Conservation (phyloP, 1,284 basidiomycete species). For the Ganoderma sinense region DNA sequence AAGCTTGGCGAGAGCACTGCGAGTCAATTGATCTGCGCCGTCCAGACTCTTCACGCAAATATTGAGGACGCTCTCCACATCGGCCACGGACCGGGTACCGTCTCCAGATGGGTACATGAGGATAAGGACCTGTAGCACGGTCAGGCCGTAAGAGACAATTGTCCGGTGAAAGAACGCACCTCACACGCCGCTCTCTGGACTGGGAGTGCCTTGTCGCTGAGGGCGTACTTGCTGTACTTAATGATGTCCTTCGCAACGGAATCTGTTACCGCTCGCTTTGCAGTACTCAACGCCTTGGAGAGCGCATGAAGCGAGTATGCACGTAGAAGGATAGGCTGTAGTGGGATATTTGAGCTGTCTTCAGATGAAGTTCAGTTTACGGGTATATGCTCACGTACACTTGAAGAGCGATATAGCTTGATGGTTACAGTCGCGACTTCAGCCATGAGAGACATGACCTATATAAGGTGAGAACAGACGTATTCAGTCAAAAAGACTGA, state of each 20-base stretch:
- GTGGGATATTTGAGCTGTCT: not conserved
- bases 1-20: slow-evolving; percentile 80
- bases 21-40: slow-evolving; percentile 83
- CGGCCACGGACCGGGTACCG: slow-evolving; percentile 59
- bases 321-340: slow-evolving; percentile 80
- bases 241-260: slow-evolving; percentile 82
- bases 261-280: slow-evolving; percentile 87
- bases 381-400: slow-evolving; percentile 52
- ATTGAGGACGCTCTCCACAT: slow-evolving; percentile 79
- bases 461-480: slow-evolving; percentile 3
- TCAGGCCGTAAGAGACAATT: not conserved
- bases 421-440: slow-evolving; percentile 78
- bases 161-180: slow-evolving; percentile 47
- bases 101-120: slow-evolving; percentile 69
- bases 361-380: not conserved
- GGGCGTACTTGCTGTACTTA: slow-evolving; percentile 80
- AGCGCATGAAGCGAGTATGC: slow-evolving; percentile 85
- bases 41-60: slow-evolving; percentile 84
- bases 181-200: slow-evolving; percentile 88
- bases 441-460: slow-evolving; percentile 96
- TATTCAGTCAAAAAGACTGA: slow-evolving; percentile 12
- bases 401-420: slow-evolving; percentile 76
- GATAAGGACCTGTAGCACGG: slow-evolving; percentile 62
- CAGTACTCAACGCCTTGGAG: slow-evolving; percentile 77
- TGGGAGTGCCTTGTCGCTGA: slow-evolving; percentile 87